These are phyloP conservation scores for Diaporthe nobilis DNA, from an alignment of 2,329 filamentous ascomycete species.

Conservation along the genomic window DNA sequence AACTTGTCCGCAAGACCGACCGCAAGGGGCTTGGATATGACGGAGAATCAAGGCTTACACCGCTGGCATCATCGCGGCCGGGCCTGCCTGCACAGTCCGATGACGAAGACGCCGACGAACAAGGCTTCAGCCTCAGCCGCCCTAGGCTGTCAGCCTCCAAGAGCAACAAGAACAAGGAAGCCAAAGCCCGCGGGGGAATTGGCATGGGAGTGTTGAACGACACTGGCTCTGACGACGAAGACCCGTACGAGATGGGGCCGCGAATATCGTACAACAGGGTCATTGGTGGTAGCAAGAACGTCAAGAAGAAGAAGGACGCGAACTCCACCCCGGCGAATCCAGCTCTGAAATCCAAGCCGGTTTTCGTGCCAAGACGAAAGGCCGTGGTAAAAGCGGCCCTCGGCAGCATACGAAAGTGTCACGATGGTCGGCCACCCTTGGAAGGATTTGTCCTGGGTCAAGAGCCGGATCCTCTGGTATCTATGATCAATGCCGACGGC, in stretches of 20 bases:
- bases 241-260: slow-evolving; percentile 92
- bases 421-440: slow-evolving; percentile 85
- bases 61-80: slow-evolving; percentile 48
- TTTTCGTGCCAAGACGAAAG: slow-evolving; percentile 81
- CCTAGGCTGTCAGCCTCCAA: slow-evolving; percentile 44
- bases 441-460: slow-evolving; percentile 83
- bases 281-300: slow-evolving; percentile 86
- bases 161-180: slow-evolving; percentile 63
- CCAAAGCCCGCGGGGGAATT: slow-evolving; percentile 75
- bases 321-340: slow-evolving; percentile 72
- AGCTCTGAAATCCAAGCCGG: slow-evolving; percentile 74
- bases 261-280: slow-evolving; percentile 88
- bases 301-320: slow-evolving; percentile 72
- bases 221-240: slow-evolving; percentile 94
- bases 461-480: slow-evolving; percentile 61
- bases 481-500: slow-evolving; percentile 56
- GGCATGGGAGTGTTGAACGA: slow-evolving; percentile 93
- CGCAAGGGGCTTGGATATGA: slow-evolving; percentile 79
- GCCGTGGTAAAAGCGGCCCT: slow-evolving; percentile 54
- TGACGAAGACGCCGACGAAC: slow-evolving; percentile 60
- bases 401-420: slow-evolving; percentile 75
- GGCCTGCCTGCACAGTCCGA: slow-evolving; percentile 54
- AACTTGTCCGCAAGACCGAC: slow-evolving; percentile 75
- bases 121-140: slow-evolving; percentile 45
- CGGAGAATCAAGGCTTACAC: slow-evolving; percentile 68